Evolutionary conservation across 2,329 filamentous ascomycete genomes (phyloP).

Genomic region (Sarocladiaceae sp.): DNA sequence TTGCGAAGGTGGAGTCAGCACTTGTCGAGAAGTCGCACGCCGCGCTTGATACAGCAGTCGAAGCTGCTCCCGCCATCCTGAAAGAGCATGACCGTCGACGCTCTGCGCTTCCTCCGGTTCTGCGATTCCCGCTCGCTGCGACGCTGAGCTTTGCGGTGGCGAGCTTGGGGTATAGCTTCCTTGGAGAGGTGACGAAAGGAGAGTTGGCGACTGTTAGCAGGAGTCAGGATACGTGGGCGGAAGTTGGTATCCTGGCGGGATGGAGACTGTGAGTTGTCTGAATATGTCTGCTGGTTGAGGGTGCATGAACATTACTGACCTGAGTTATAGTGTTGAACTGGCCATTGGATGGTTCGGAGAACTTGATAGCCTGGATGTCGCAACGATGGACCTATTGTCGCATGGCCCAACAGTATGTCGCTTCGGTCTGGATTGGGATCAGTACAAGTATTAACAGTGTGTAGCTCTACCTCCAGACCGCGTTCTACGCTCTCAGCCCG

Average conservation of each 20-base stretch:
- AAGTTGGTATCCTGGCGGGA: conserved; percentile 49
- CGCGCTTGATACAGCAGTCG: background rate
- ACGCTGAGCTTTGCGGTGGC: conserved; percentile 58
- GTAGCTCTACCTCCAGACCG: conserved; percentile 67
- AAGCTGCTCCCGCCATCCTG: conserved; percentile 1
- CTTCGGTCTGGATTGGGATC: background rate
- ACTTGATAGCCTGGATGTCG: conserved; percentile 70
- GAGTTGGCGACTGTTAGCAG: no score
- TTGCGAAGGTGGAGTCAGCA: background rate
- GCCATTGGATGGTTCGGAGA: conserved; percentile 68
- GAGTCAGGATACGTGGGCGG: conserved; percentile 56
- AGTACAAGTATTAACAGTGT: conserved; percentile 6
- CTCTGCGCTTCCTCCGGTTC: background rate
- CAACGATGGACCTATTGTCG: conserved; percentile 62
- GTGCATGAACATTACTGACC: conserved; percentile 9
- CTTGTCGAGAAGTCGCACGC: conserved; percentile 2
- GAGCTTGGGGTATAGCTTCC: conserved; percentile 58
- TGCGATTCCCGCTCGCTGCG: conserved; percentile 49
- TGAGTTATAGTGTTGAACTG: conserved; percentile 58
- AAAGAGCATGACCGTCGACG: conserved; percentile 16
- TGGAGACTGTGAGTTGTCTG: conserved; percentile 51
- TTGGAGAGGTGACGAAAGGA: conserved; percentile 54
- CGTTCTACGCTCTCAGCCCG: conserved; percentile 70
- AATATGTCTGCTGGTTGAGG: background rate
- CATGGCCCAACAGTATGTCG: conserved; percentile 65